Base-by-base conservation (phyloP, 73 alveolate genomes). In the Stentor coeruleus region DNA sequence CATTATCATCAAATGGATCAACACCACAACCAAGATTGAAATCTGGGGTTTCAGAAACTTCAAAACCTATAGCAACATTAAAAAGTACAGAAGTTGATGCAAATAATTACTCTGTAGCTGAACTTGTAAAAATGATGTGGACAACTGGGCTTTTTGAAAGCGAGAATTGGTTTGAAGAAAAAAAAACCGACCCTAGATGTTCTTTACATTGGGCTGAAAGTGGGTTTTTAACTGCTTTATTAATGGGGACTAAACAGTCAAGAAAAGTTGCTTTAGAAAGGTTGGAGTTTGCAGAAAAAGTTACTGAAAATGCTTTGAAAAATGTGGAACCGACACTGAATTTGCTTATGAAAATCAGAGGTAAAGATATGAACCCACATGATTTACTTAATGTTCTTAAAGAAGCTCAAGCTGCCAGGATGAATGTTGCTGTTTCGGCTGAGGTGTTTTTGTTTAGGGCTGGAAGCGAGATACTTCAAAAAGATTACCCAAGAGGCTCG, bases 131-230 rank as follows among this genome's bases (percentile, higher is more conserved):
- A 39, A n/a, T 37, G 3, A 75, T 75, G 59, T 75, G 83, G 72
- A 75, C 83, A 20, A 20, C 59, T 14, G 59, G 72, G 84, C 6
- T 75, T 20, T 35, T 20, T 15, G 72, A 75, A 26, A 40, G 83
- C 2, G 83, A 75, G 2, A 15, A 38, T 75, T 75, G 83, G 83
- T 75, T 75, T 2, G 59, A 40, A 38, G 77, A 31, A 75, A 31
- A 66, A 38, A 75, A 40, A 39, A 33, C n/a, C 39, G 74, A 75
- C 20, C 58, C 83, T 26, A 75, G 83, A 75, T 36, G 83, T 75
- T 75, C 83, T 15, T 2, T 75, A 38, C 83, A 75, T 75, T 75
- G 83, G 38, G 72, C 83, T 0, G 83, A 75, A 75, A 30, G 59
- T 39, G 83, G 83, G 2, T 75, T 75, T 40, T 40, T 75, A 39